Conservation (phyloP, 768 basidiomycete genomes). For the Tubosaeta sp. region DNA sequence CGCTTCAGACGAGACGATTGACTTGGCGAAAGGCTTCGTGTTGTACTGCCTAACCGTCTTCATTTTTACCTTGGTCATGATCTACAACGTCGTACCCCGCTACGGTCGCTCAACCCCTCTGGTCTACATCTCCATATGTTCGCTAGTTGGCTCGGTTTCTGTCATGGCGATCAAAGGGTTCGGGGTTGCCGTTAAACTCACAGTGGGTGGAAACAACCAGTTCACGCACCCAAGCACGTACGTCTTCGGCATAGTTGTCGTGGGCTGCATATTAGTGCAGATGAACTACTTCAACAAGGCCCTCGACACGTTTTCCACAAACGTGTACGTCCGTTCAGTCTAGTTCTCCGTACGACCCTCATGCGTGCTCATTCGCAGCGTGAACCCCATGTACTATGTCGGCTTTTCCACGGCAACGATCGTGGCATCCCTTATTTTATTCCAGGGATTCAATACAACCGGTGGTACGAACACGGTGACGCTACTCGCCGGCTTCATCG, state of each 20-base stretch:
- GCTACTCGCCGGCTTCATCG: slow-evolving; percentile 82
- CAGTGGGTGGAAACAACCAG: slow-evolving; percentile 90
- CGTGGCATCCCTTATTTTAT: slow-evolving; percentile 91
- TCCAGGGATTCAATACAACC: slow-evolving; percentile 94
- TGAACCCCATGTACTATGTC: slow-evolving; percentile 98
- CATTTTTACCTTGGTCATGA: slow-evolving; percentile 80
- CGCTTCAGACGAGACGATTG: slow-evolving; percentile 1
- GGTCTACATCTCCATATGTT: slow-evolving; percentile 96
- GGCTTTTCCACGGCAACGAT: slow-evolving; percentile 93
- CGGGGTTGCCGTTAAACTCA: slow-evolving; percentile 94
- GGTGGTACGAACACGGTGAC: slow-evolving; percentile 79
- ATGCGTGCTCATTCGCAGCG: slow-evolving; percentile 41
- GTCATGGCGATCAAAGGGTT: slow-evolving; percentile 99
- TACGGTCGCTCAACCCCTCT: slow-evolving; percentile 86
- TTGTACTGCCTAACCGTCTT: slow-evolving; percentile 85
- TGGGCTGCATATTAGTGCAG: slow-evolving; percentile 82
- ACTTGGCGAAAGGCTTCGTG: slow-evolving; percentile 67
- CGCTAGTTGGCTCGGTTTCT: slow-evolving; percentile 91
- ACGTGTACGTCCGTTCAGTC: slow-evolving; percentile 64
- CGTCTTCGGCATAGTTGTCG: slow-evolving; percentile 82
- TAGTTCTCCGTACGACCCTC: not conserved
- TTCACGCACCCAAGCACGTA: slow-evolving; percentile 95
- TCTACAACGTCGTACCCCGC: slow-evolving; percentile 77
- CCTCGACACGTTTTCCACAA: slow-evolving; percentile 93
- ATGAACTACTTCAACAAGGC: slow-evolving; percentile 99